phyloP scores from a whole-genome alignment of 2,329 filamentous ascomycete species.

The Aspergillus tanneri region DNA sequence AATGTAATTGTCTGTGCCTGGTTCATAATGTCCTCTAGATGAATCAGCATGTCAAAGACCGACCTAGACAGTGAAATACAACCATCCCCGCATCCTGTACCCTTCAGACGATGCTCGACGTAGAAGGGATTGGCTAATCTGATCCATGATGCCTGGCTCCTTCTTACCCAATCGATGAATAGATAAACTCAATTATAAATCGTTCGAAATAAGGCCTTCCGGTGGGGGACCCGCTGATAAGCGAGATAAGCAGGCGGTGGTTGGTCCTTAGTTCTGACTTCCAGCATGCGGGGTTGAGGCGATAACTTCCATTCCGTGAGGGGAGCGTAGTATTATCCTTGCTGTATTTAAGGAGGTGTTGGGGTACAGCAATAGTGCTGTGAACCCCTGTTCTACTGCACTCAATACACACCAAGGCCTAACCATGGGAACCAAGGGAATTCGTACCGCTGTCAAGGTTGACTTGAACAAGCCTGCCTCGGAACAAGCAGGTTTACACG shows the following conservation, averaged over 20 bases:
- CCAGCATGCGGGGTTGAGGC: constrained; percentile 9
- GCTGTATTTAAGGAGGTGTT: too few relatives aligned
- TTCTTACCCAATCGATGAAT: not conserved
- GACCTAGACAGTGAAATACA: too few relatives aligned
- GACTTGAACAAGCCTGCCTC: constrained; percentile 69
- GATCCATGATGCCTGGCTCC: not conserved
- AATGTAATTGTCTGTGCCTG: too few relatives aligned
- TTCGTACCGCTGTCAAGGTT: constrained; percentile 72
- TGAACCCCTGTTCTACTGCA: not conserved
- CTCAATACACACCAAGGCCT: not conserved
- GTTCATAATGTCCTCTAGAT: too few relatives aligned
- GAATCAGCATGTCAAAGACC: too few relatives aligned
- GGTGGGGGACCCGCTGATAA: constrained; percentile 10
- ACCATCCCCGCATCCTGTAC: too few relatives aligned
- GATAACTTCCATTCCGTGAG: not conserved
- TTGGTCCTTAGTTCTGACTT: not conserved
- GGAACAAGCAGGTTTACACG: constrained; percentile 69
- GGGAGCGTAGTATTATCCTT: not conserved
- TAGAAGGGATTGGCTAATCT: too few relatives aligned
- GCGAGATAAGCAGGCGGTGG: constrained; percentile 18
- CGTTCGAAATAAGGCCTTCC: not conserved
- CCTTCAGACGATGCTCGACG: too few relatives aligned
- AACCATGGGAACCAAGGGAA: constrained; percentile 44
- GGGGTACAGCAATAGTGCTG: too few relatives aligned
- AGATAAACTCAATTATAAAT: not conserved